Conservation (phyloP, 495 filamentous ascomycete genomes). For the Aspergillus olivimuriae region DNA sequence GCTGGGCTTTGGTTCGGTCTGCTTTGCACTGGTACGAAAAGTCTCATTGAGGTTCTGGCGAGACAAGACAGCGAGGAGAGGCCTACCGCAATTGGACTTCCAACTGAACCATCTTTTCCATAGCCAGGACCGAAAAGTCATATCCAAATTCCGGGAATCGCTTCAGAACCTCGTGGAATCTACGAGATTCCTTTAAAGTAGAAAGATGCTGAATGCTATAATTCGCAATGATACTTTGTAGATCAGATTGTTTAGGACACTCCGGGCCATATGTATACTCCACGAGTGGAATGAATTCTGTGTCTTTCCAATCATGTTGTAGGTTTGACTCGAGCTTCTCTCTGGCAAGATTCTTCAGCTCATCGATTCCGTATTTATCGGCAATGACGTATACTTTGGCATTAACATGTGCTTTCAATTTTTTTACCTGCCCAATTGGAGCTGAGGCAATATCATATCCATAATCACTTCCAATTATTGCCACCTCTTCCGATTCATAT, state of each 20-base stretch:
- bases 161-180: conserved; percentile 1
- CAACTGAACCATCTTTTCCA: conserved; percentile 2
- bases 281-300: background rate
- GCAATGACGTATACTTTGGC: conserved; percentile 1
- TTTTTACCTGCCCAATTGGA: background rate
- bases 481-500: background rate
- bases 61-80: background rate
- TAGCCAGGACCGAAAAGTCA: conserved; percentile 1
- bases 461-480: background rate
- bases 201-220: conserved; percentile 2
- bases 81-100: conserved; percentile 1
- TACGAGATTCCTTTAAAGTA: background rate
- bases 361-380: conserved; percentile 4
- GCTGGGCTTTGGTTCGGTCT: background rate
- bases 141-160: conserved; percentile 3
- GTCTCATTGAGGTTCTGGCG: background rate
- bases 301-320: background rate
- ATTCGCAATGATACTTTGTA: background rate
- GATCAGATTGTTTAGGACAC: background rate
- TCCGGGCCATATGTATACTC: conserved; percentile 1
- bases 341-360: background rate
- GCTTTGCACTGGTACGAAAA: background rate
- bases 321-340: conserved; percentile 1
- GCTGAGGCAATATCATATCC: background rate
- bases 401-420: background rate